Conservation (phyloP, 108 stramenopile genomes). For the Pseudonitzschia multiseries region DNA sequence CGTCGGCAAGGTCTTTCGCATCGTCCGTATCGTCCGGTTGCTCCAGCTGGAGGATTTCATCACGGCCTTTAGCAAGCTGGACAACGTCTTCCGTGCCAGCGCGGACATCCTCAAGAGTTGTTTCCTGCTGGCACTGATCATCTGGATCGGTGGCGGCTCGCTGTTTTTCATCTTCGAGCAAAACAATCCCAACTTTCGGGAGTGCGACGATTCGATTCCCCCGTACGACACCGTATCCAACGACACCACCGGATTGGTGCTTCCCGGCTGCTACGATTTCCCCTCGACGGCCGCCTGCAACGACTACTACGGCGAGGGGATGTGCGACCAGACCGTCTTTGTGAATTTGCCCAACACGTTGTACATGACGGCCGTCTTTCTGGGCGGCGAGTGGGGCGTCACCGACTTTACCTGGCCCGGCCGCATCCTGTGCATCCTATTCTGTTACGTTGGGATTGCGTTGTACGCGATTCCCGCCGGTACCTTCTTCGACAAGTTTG, state of each 20-base stretch:
- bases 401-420: constrained; percentile 93
- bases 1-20: constrained; percentile 75
- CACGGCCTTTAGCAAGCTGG: constrained; percentile 86
- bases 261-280: constrained; percentile 77
- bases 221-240: constrained; percentile 18
- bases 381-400: constrained; percentile 91
- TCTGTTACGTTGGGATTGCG: constrained; percentile 85
- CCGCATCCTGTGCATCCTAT: constrained; percentile 75
- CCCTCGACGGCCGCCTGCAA: constrained; percentile 63
- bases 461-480: constrained; percentile 90
- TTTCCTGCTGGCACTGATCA: constrained; percentile 84
- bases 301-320: constrained; percentile 56
- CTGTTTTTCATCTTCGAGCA: constrained; percentile 89
- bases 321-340: constrained; percentile 81
- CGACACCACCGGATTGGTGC: constrained; percentile 22
- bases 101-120: constrained; percentile 89
- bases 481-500: constrained; percentile 88
- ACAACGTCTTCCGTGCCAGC: constrained; percentile 87
- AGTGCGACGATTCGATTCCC: constrained; percentile 70
- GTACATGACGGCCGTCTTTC: constrained; percentile 88
- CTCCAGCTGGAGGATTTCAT: constrained; percentile 90
- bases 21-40: constrained; percentile 87
- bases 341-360: constrained; percentile 80
- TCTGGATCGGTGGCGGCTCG: constrained; percentile 89
- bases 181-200: constrained; percentile 79